Base-by-base conservation (phyloP, 179 eudicot species). In the Patellifolia procumbens region DNA sequence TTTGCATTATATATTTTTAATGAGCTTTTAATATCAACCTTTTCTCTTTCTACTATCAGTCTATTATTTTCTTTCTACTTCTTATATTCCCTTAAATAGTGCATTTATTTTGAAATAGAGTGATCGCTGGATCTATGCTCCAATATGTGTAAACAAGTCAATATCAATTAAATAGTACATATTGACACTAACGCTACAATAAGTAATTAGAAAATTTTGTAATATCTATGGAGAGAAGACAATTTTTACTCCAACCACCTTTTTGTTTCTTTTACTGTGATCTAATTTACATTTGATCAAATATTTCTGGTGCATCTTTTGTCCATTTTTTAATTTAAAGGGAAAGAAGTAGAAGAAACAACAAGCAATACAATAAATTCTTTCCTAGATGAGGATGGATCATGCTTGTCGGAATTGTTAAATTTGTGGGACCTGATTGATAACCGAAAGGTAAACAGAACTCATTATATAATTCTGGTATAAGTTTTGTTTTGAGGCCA, bases 321-420 rank as follows among this genome's bases (percentile, higher is more conserved):
- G 63, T 59, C 63, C 63, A 8, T 59, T 28, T 24, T 24, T 59
- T 59, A 11, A 11, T 59, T 12, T 32, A 12, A 59, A 59, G 28
- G 63, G 28, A 59, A n/a, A 59, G 34, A 59, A 59, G 63, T 59
- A 59, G 63, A 59, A 59, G 63, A 59, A 59, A 59, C 63, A 59
- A 59, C 35, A 59, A 59, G 7, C 63, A 59, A 26, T 12, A 12
- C 63, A 59, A 28, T 59, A 28, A 26, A 7, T 12, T 26, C 0
- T 59, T 59, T 59, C 19, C 34, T 59, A 59, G 12, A 59, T 59
- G 63, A 59, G 63, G 63, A 58, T 28, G 32, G 63, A 59, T 59
- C 19, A 26, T 59, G 63, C 63, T 59, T 59, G 63, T 59, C 63
- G 63, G 31, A 20, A 11, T 58, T 26, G 62, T 58, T 58, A 58